A percentile compares a stretch with the other conserved stretches of the same genome.
Conservation (phyloP, 495 filamentous ascomycete genomes). For the Daldinia childiae region DNA sequence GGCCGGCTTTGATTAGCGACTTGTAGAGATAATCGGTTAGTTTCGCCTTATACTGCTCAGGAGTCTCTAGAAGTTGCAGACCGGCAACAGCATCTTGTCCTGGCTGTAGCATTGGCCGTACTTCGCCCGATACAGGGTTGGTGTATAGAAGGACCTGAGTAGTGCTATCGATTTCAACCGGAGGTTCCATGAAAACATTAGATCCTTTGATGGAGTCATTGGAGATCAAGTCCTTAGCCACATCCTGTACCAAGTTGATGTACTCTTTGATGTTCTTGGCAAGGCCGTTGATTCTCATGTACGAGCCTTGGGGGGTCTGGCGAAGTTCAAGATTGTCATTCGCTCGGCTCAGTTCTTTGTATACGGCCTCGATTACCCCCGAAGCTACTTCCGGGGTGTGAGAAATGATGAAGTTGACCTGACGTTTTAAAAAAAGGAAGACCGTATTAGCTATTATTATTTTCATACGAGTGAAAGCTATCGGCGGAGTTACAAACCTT, state of each 20-base stretch:
- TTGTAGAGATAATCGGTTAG: conserved; percentile 36
- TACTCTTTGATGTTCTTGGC: conserved; percentile 19
- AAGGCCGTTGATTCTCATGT: conserved; percentile 25
- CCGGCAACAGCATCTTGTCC: background rate
- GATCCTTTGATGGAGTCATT: conserved; percentile 7
- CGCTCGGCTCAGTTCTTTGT: conserved; percentile 33
- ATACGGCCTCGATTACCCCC: conserved; percentile 37
- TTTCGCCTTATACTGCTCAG: conserved; percentile 19
- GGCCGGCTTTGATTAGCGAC: conserved; percentile 37
- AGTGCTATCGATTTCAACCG: conserved; percentile 2
- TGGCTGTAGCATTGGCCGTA: conserved; percentile 17
- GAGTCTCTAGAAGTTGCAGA: background rate
- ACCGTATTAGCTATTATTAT: conserved; percentile 5
- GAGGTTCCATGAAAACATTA: conserved; percentile 39
- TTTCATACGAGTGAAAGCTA: background rate
- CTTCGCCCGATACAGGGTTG: conserved; percentile 2
- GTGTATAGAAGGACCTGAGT: conserved; percentile 28
- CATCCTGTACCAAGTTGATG: conserved; percentile 41
- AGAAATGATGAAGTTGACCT: conserved; percentile 41
- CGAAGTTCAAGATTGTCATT: conserved; percentile 24
- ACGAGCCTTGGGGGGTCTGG: conserved; percentile 5
- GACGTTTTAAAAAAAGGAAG: background rate
- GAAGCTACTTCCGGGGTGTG: conserved; percentile 22
- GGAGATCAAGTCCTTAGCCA: conserved; percentile 37
- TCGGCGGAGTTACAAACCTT: conserved; percentile 8